Evolutionary conservation across 2,329 filamentous ascomycete species (phyloP).

Genomic region (Pseudocercospora eumusae): DNA sequence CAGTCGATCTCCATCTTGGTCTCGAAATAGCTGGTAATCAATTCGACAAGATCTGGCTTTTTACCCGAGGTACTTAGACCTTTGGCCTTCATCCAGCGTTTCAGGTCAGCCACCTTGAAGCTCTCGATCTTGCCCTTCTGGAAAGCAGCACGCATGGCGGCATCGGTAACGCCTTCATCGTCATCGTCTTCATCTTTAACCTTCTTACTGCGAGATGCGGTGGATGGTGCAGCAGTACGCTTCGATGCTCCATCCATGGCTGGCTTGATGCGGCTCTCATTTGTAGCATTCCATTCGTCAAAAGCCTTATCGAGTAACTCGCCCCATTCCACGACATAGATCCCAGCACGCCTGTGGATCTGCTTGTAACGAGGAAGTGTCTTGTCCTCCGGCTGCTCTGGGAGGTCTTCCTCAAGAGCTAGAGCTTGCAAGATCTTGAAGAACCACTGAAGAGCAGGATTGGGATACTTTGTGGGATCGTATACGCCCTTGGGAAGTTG

Average conservation of each 20-base stretch:
- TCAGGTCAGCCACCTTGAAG: slow-evolving; percentile 39
- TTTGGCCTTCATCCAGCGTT: slow-evolving; percentile 37
- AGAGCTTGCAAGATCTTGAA: slow-evolving; percentile 91
- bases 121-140: slow-evolving; percentile 49
- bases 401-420: slow-evolving; percentile 87
- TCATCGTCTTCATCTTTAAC: slow-evolving; percentile 44
- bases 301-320: slow-evolving; percentile 64
- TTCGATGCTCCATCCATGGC: slow-evolving; percentile 50
- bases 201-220: slow-evolving; percentile 43
- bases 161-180: slow-evolving; percentile 44
- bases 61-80: slow-evolving; percentile 32
- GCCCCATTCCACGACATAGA: slow-evolving; percentile 77
- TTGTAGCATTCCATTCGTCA: slow-evolving; percentile 43
- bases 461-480: slow-evolving; percentile 84
- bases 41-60: slow-evolving; percentile 41
- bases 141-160: slow-evolving; percentile 48
- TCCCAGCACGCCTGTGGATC: slow-evolving; percentile 84
- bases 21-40: slow-evolving; percentile 41
- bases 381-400: slow-evolving; percentile 71
- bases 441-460: slow-evolving; percentile 87
- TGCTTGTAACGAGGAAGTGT: slow-evolving; percentile 82
- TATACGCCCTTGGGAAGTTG: slow-evolving; percentile 85
- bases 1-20: slow-evolving; percentile 39
- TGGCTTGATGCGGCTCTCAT: slow-evolving; percentile 43
- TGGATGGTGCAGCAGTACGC: slow-evolving; percentile 37